A percentile compares a stretch with the other conserved stretches of the same genome.
phyloP scores from a whole-genome alignment of 2,329 filamentous ascomycete species.

The Biscogniauxia mediterranea region DNA sequence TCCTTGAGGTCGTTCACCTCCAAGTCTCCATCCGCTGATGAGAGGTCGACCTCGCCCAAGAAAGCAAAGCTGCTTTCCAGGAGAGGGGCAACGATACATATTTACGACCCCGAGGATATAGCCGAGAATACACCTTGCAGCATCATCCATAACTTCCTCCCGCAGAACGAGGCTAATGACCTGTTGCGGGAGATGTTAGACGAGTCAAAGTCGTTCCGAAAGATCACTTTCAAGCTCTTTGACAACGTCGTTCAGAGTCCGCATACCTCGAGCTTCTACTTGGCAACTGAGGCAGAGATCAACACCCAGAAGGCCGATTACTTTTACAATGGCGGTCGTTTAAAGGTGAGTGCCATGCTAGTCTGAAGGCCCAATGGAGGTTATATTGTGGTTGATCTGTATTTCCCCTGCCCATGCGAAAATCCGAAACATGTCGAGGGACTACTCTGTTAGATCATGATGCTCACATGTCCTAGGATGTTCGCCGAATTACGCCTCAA shows the following conservation, averaged over 20 bases:
- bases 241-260: conserved; percentile 82
- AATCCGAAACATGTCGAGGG: background rate
- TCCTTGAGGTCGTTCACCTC: conserved; percentile 57
- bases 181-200: conserved; percentile 73
- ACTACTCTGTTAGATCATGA: background rate
- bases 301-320: conserved; percentile 74
- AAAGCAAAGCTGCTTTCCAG: conserved; percentile 58
- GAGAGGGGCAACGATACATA: conserved; percentile 78
- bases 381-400: background rate
- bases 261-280: conserved; percentile 81
- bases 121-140: conserved; percentile 84
- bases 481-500: conserved; percentile 72
- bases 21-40: conserved; percentile 11
- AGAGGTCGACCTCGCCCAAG: conserved; percentile 30
- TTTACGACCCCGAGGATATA: conserved; percentile 80
- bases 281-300: conserved; percentile 70
- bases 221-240: conserved; percentile 79
- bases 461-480: conserved; percentile 49
- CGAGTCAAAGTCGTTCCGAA: conserved; percentile 70
- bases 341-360: conserved; percentile 49
- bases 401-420: background rate
- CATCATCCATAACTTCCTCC: conserved; percentile 88
- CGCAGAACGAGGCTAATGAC: conserved; percentile 65
- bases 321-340: conserved; percentile 75
- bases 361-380: background rate